Percentiles rank a stretch among this genome's conserved stretches.
Evolutionary conservation across 2,329 filamentous ascomycete species (phyloP).

Genomic region (Pleoardoris graminearum): DNA sequence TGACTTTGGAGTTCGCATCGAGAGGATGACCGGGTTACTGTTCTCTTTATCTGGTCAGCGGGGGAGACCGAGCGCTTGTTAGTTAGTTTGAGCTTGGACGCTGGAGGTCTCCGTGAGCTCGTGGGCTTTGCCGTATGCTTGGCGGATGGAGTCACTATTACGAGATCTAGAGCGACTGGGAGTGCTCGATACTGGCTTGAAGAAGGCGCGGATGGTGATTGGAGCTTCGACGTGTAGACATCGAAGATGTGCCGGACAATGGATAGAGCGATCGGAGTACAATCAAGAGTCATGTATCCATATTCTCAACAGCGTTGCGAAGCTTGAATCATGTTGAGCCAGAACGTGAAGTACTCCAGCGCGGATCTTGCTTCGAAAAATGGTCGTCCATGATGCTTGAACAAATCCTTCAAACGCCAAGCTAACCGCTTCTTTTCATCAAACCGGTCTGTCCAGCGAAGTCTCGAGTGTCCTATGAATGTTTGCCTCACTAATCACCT

Average conservation of each 20-base stretch:
- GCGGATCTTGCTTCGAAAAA: background rate
- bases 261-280: too few species aligned
- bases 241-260: too few species aligned
- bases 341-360: background rate
- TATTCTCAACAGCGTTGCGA: too few species aligned
- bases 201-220: background rate
- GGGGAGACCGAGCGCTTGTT: background rate
- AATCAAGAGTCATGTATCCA: too few species aligned
- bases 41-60: slow-evolving; percentile 1
- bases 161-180: background rate
- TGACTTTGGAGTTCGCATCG: background rate
- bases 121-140: background rate
- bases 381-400: background rate
- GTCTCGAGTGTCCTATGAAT: background rate
- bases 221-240: background rate
- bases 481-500: background rate
- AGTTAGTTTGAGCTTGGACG: background rate
- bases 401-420: background rate
- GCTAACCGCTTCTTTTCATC: background rate
- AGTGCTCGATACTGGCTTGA: too few species aligned
- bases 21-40: background rate
- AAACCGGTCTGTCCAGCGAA: background rate
- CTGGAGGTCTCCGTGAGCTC: background rate
- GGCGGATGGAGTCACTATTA: background rate
- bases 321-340: background rate